These are phyloP conservation scores for Cercospora beticola DNA, from an alignment of 2,329 filamentous ascomycete species.

Conservation along the genomic window DNA sequence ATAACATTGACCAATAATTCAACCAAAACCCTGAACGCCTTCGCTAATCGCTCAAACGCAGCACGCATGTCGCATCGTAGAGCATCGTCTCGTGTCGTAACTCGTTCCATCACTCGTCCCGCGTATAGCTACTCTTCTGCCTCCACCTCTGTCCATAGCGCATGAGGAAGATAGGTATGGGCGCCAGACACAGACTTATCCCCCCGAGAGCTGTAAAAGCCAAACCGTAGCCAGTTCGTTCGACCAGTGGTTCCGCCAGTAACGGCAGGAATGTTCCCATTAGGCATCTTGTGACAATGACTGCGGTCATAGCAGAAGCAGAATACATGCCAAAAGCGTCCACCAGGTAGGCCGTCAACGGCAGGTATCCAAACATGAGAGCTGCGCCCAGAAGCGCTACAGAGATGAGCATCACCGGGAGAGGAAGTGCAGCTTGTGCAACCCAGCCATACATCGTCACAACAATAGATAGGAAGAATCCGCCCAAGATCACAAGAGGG, in stretches of 20 bases:
- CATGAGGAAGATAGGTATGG: constrained; percentile 32
- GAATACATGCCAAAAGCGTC: constrained; percentile 49
- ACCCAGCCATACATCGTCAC: constrained; percentile 61
- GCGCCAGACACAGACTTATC: constrained; percentile 28
- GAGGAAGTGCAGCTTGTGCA: constrained; percentile 51
- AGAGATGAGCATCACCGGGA: constrained; percentile 58
- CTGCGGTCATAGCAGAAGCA: constrained; percentile 47
- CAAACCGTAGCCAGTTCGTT: constrained; percentile 44
- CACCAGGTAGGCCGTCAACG: constrained; percentile 48
- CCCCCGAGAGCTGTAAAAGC: constrained; percentile 35
- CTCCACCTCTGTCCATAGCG: constrained; percentile 31
- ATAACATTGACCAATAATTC: neutral
- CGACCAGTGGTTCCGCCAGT: constrained; percentile 45
- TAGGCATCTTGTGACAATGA: constrained; percentile 45
- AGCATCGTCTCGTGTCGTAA: constrained; percentile 20
- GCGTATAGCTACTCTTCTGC: constrained; percentile 31
- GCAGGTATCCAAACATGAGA: constrained; percentile 46
- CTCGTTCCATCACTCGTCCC: constrained; percentile 18
- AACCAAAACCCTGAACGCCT: neutral
- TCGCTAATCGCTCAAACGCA: constrained; percentile 10
- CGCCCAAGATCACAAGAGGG: constrained; percentile 57
- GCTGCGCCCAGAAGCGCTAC: constrained; percentile 53
- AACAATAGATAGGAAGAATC: constrained; percentile 53
- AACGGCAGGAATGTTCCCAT: constrained; percentile 49
- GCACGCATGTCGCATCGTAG: neutral